Evolutionary conservation across 805 yeast species (phyloP), one percentile per base, ranked within the genome.

Genomic region (Nakazawaea ernobii): DNA sequence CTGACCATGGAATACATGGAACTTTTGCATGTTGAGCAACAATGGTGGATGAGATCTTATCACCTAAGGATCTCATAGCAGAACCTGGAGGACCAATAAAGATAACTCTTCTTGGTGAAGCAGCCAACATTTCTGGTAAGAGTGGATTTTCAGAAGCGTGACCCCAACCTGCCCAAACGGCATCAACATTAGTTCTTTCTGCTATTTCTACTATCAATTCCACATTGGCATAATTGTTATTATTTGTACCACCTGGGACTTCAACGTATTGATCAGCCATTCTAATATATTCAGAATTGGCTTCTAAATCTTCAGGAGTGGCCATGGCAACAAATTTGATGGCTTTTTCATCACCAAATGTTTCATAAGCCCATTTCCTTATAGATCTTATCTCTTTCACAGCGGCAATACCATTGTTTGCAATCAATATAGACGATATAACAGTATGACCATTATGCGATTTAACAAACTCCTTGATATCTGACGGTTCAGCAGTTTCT

Each of bases 101-200:
- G 48, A 94, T 76, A 59, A 95, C 86, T 61, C 79, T 86, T 67
- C 89, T 85, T 51, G 91, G 89, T 15, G 97, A 89, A n/a, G 84
- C 84, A 13, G 98, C 97, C 65, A 94, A 76, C 67, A 78, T 81
- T 68, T 94, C 99, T 28, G 99, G 99, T 55, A 94, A 79, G 41
- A 73, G 66, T 27, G 99, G 99, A 70, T 95, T 92, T 73, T 94
- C 99, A n/a, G 97, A 88, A 28, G 99, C 99, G 65, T 95, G 99
- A 60, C 99, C 99, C 99, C 99, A 94, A 60, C 99, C 99, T 32
- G 99, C 99, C 99, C 99, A 94, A 49, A 94, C 99, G 26, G 99
- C 99, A 65, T 94, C 96, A 48, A 87, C 97, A 55, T 88, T 80
- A 39, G 95, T 85, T 72, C 97, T 85, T 71, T 94, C 99, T 33